These are phyloP conservation scores for Cantharellus anzutake DNA, from an alignment of 768 basidiomycete genomes.

Conservation along the genomic window DNA sequence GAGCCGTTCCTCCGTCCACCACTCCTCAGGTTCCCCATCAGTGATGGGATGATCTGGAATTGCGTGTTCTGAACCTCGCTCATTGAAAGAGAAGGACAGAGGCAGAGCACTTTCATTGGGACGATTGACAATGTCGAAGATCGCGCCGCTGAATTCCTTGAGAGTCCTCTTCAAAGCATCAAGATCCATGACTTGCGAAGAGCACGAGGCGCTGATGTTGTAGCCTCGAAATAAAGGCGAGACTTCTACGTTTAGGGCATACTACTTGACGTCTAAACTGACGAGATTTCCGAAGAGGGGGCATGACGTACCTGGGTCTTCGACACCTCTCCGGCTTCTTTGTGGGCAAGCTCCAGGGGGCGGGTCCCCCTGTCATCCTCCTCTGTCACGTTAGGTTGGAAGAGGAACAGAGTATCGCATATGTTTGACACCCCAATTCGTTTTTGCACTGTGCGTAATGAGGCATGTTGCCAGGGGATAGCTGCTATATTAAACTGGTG, in stretches of 20 bases:
- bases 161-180: neutral
- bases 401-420: constrained; percentile 1
- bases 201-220: neutral
- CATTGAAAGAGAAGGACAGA: neutral
- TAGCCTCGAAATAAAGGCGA: neutral
- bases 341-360: neutral
- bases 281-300: neutral
- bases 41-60: neutral
- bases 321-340: neutral
- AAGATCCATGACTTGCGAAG: neutral
- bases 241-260: neutral
- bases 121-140: neutral
- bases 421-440: neutral
- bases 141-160: neutral
- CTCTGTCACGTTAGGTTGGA: neutral
- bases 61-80: neutral
- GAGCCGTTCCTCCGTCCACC: neutral
- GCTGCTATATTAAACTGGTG: neutral
- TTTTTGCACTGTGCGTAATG: neutral
- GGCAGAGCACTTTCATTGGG: neutral
- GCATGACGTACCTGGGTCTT: neutral
- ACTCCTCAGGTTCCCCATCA: neutral
- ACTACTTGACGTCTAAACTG: neutral
- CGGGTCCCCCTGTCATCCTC: neutral
- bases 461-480: neutral